Conservation (phyloP, 1,284 basidiomycete species). For the Malassezia sp. region DNA sequence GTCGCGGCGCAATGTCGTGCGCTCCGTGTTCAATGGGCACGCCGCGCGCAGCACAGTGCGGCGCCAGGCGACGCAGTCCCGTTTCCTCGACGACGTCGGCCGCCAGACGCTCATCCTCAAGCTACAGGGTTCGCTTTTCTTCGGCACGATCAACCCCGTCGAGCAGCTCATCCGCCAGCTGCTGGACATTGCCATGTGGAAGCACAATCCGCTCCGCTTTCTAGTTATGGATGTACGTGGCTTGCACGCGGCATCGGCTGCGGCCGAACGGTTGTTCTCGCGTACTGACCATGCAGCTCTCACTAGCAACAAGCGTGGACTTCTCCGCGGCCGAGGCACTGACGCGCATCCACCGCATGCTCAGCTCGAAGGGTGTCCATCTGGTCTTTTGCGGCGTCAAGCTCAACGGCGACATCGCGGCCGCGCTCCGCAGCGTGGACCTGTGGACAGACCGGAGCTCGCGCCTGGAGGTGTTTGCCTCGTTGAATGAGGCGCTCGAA, state of each 20-base stretch:
- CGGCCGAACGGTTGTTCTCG: too few relatives aligned
- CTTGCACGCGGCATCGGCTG: too few relatives aligned
- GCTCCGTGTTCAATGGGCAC: slow-evolving; percentile 39
- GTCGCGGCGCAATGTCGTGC: slow-evolving; percentile 54
- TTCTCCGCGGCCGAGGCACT: slow-evolving; percentile 92
- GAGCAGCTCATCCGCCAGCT: slow-evolving; percentile 64
- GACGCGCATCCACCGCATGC: slow-evolving; percentile 72
- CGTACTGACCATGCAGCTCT: slow-evolving; percentile 54
- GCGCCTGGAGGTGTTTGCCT: slow-evolving; percentile 61
- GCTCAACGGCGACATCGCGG: slow-evolving; percentile 43
- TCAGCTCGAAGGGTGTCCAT: slow-evolving; percentile 64
- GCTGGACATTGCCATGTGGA: slow-evolving; percentile 65
- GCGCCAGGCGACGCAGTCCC: slow-evolving; percentile 71
- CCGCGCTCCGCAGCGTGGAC: slow-evolving; percentile 51
- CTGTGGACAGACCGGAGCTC: slow-evolving; percentile 54
- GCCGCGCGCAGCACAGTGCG: slow-evolving; percentile 69
- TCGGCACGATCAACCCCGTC: slow-evolving; percentile 81
- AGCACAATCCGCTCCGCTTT: slow-evolving; percentile 72
- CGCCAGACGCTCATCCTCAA: slow-evolving; percentile 81
- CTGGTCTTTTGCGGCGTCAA: slow-evolving; percentile 74
- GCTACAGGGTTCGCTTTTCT: slow-evolving; percentile 84
- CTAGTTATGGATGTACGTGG: slow-evolving; percentile 30
- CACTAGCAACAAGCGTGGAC: slow-evolving; percentile 77
- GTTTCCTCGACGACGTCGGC: slow-evolving; percentile 79
- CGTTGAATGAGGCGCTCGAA: slow-evolving; percentile 82